Evolutionary conservation across 148 eudicot genomes (phyloP).

Genomic region (Dysphania ambrosioides): DNA sequence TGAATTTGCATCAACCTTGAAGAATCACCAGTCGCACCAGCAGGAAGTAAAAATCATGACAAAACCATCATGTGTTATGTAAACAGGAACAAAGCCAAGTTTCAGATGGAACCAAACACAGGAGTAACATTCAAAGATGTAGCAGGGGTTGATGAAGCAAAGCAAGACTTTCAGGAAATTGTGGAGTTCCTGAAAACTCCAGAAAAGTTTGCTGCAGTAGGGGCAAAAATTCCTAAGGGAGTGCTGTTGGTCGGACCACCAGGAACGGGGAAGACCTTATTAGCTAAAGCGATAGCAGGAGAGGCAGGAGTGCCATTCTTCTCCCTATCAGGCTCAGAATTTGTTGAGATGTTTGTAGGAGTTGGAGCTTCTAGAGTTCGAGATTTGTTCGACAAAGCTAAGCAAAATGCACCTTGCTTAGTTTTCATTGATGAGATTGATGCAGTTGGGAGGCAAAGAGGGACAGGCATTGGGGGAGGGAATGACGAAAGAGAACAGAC

Average conservation of each 20-base stretch:
- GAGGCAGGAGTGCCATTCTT: slow-evolving; percentile 85
- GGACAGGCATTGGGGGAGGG: slow-evolving; percentile 88
- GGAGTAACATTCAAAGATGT: slow-evolving; percentile 85
- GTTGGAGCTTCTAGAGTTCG: slow-evolving; percentile 86
- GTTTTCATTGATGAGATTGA: slow-evolving; percentile 88
- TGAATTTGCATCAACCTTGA: too few species aligned
- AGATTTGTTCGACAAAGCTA: slow-evolving; percentile 82
- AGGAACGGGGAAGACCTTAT: slow-evolving; percentile 74
- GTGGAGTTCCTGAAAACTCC: slow-evolving; percentile 73
- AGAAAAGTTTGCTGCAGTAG: slow-evolving; percentile 64
- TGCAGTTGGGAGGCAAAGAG: slow-evolving; percentile 86
- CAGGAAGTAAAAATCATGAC: not conserved
- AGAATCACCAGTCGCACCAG: not conserved
- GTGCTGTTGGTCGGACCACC: slow-evolving; percentile 75
- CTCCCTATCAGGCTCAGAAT: slow-evolving; percentile 76
- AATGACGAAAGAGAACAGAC: slow-evolving; percentile 89
- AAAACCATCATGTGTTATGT: not conserved
- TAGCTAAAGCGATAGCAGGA: slow-evolving; percentile 86
- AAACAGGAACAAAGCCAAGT: slow-evolving; percentile 85
- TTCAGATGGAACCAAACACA: slow-evolving; percentile 88
- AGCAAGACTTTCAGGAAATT: slow-evolving; percentile 78
- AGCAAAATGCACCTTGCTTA: slow-evolving; percentile 65
- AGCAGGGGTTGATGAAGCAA: slow-evolving; percentile 90
- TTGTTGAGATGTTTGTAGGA: slow-evolving; percentile 87
- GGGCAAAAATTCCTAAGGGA: slow-evolving; percentile 81